Evolutionary conservation across 305 asterid genomes (phyloP), one percentile per base, ranked within the genome.

Genomic region (Fraxinus paxiana): DNA sequence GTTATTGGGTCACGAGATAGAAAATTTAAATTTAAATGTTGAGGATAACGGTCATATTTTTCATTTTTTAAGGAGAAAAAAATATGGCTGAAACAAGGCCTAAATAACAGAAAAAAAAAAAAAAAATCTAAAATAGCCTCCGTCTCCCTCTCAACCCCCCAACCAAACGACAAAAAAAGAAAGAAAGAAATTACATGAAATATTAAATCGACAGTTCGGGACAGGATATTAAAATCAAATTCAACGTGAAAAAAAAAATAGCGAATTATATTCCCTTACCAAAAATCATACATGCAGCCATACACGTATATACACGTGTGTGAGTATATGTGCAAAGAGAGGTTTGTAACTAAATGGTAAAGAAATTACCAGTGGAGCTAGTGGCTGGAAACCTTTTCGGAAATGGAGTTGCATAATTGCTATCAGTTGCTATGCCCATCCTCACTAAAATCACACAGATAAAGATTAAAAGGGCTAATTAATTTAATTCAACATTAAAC

Each of bases 341-440:
- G 28, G 77, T 15, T 20, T 24, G 37, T 22, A 38, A 46, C 2
- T 56, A 1, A 51, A 54, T 0, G 9, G 46, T 30, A 30, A 5
- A 28, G 59, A 82, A 65, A 7, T 35, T 79, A 89, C 92, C 90
- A 70, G 43, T 81, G 20, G 85, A 38, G 65, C 67, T 73, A 77
- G 17, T 78, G 43, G 85, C 69, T 81, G 89, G 87, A 51, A 6
- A 67, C 80, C 89, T 84, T 73, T 84, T 89, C 84, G 56, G 82
- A 33, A 73, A 77, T 41, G 87, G 83, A 2, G 6, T 76, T 79
- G 26, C 82, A 28, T 43, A 67, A 67, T 26, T 73, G 61, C 79
- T 77, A 20, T 54, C 89, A 59, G 79, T 7, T 33, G 77, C 86
- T 35, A 82, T 87, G 43, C 82, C 88, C 92, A 88, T 88, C 13